Conservation (phyloP, 495 filamentous ascomycete genomes). For the Penicillium silybi region DNA sequence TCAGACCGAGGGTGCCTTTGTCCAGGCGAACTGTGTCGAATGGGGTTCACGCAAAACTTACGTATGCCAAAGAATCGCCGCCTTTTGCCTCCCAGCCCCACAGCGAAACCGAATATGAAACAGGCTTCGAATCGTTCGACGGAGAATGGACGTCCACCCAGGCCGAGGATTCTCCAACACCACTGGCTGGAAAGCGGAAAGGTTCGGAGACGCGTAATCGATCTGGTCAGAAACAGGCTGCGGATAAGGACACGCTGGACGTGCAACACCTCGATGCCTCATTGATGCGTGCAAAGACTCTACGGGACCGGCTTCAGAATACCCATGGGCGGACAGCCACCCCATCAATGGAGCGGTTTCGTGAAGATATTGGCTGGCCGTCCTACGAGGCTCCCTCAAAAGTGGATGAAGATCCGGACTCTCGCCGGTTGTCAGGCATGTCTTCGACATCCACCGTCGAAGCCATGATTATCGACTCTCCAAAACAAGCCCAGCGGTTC, state of each 20-base stretch:
- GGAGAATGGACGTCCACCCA: conserved; percentile 18
- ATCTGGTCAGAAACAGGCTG: not conserved
- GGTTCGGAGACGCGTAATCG: not conserved
- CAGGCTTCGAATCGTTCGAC: conserved; percentile 25
- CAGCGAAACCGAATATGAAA: conserved; percentile 22
- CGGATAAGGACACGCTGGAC: conserved; percentile 13
- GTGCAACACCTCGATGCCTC: conserved; percentile 21
- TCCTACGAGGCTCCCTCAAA: conserved; percentile 20
- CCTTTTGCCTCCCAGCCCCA: conserved; percentile 10
- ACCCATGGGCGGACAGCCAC: conserved; percentile 18
- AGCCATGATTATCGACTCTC: conserved; percentile 63
- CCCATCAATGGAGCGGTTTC: conserved; percentile 36
- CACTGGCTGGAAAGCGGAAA: conserved; percentile 14
- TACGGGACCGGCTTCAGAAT: conserved; percentile 35
- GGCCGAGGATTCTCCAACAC: conserved; percentile 17
- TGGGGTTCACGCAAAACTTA: conserved; percentile 4
- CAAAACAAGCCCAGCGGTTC: conserved; percentile 45
- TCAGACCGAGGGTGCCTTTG: conserved; percentile 24
- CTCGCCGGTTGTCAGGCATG: conserved; percentile 52
- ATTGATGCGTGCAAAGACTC: conserved; percentile 28
- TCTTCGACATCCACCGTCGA: conserved; percentile 69
- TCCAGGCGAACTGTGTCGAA: conserved; percentile 14
- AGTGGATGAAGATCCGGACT: conserved; percentile 31
- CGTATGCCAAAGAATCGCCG: conserved; percentile 10
- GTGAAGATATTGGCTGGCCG: conserved; percentile 44